These are phyloP conservation scores for Rhynchosporium secalis DNA, from an alignment of 2,329 filamentous ascomycete genomes.

Conservation along the genomic window DNA sequence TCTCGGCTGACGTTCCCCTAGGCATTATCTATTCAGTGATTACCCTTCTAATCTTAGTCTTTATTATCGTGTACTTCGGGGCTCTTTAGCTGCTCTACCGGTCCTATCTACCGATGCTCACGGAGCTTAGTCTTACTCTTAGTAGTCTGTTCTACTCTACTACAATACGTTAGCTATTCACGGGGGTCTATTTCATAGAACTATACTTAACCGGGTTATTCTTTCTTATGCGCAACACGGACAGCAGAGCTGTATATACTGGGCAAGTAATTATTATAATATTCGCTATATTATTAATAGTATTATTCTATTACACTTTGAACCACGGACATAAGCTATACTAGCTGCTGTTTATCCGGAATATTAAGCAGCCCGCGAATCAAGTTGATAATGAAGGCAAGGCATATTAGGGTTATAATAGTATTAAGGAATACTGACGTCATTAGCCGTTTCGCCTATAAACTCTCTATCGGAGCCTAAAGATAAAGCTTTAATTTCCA, in stretches of 20 bases:
- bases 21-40: slow-evolving; percentile 32
- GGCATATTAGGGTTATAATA: not conserved
- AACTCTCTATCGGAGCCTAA: not conserved
- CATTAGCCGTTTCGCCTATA: not conserved
- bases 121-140: slow-evolving; percentile 56
- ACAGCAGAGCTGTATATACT: slow-evolving; percentile 23
- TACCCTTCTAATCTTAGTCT: slow-evolving; percentile 16
- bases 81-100: slow-evolving; percentile 1
- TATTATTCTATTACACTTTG: not conserved
- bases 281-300: not conserved
- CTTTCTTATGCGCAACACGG: slow-evolving; percentile 29
- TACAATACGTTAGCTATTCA: slow-evolving; percentile 31
- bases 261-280: slow-evolving; percentile 32
- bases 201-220: slow-evolving; percentile 30
- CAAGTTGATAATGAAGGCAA: not conserved
- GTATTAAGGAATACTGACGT: not conserved
- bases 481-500: not conserved
- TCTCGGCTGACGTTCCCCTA: slow-evolving; percentile 45
- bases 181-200: slow-evolving; percentile 33
- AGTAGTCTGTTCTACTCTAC: slow-evolving; percentile 45
- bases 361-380: too few relatives aligned
- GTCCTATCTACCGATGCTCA: slow-evolving; percentile 25
- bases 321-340: slow-evolving; percentile 2
- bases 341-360: not conserved
- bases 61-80: not conserved